A percentile compares a stretch with the other conserved stretches of the same genome.
Evolutionary conservation across 192 early-diverging fungal genomes (phyloP).

Genomic region (Backusella morwellensis): DNA sequence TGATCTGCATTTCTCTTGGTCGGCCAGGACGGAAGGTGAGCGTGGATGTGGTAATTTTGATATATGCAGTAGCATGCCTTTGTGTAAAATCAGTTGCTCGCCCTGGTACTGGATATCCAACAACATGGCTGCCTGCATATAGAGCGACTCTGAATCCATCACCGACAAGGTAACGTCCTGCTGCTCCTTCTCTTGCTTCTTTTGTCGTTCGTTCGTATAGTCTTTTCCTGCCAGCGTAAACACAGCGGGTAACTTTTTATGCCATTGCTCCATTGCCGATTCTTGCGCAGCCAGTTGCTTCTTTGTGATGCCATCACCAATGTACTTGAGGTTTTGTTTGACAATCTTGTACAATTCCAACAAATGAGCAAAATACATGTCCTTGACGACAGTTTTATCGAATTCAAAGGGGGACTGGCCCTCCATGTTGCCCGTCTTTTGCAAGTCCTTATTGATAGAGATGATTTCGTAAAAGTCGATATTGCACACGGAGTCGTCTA

Average conservation of each 20-base stretch:
- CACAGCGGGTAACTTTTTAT: slow-evolving; percentile 1
- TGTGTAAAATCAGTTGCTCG: slow-evolving; percentile 32
- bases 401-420: not conserved
- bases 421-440: not conserved
- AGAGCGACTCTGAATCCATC: slow-evolving; percentile 14
- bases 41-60: not conserved
- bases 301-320: not conserved
- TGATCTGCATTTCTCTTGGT: not conserved
- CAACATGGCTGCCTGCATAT: slow-evolving; percentile 20
- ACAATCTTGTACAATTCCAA: slow-evolving; percentile 24
- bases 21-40: not conserved
- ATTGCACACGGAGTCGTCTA: slow-evolving; percentile 27
- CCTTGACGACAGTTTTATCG: slow-evolving; percentile 25
- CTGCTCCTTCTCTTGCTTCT: not conserved
- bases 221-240: not conserved
- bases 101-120: slow-evolving; percentile 36
- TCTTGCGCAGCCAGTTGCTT: slow-evolving; percentile 23
- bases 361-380: slow-evolving; percentile 29
- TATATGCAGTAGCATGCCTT: slow-evolving; percentile 3
- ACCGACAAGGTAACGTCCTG: not conserved
- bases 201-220: not conserved
- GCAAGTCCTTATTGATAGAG: slow-evolving; percentile 3
- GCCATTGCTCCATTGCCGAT: slow-evolving; percentile 20
- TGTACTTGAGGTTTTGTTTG: slow-evolving; percentile 15
- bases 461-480: slow-evolving; percentile 37